These are phyloP conservation scores for Globisporangium carolinianum DNA, from an alignment of 352 stramenopile species.

Conservation along the genomic window DNA sequence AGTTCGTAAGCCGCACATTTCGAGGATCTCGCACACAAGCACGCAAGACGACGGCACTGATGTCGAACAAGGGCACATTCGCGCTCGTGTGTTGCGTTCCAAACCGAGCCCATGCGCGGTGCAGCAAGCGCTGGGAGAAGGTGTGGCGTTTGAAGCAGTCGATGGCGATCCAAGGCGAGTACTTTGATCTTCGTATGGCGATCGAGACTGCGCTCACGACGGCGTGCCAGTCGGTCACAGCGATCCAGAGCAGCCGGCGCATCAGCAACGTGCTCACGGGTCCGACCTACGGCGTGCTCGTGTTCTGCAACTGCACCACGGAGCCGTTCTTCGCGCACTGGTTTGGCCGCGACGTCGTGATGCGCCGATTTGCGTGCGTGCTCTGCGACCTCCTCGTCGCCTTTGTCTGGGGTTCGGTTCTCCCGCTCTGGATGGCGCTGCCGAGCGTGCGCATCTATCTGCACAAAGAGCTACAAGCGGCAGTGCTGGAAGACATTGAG, in stretches of 20 bases:
- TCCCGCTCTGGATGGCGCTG: background rate
- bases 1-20: no score
- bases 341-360: slow-evolving; percentile 2
- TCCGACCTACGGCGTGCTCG: slow-evolving; percentile 1
- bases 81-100: background rate
- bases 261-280: slow-evolving; percentile 3
- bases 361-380: background rate
- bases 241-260: background rate
- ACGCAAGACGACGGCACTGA: no score
- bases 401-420: slow-evolving; percentile 4
- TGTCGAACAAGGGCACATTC: no score
- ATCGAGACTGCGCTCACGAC: background rate
- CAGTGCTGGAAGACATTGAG: background rate
- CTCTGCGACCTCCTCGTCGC: background rate
- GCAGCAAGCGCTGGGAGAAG: background rate
- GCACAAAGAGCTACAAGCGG: background rate
- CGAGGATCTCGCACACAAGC: no score
- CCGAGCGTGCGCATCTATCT: background rate
- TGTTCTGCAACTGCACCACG: slow-evolving; percentile 1
- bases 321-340: background rate
- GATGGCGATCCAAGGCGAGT: background rate
- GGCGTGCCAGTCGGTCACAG: background rate
- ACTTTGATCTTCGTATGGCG: background rate
- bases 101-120: background rate
- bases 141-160: background rate